These are phyloP conservation scores for Clavulina sp. DNA, from an alignment of 768 basidiomycete genomes.

Conservation along the genomic window DNA sequence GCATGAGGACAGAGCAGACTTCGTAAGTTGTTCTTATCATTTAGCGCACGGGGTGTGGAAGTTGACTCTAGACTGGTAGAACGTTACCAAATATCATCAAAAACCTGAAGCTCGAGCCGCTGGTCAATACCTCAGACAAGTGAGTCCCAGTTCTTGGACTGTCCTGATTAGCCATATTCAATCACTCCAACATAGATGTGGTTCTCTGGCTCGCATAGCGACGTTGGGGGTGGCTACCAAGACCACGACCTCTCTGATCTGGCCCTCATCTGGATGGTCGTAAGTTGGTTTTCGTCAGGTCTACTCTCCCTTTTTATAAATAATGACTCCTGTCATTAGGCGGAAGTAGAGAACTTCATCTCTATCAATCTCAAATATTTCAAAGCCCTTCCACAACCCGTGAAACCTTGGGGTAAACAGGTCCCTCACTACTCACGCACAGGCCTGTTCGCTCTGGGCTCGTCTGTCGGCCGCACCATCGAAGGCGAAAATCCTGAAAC, in stretches of 20 bases:
- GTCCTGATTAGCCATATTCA: not conserved
- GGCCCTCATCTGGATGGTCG: slow-evolving; percentile 4
- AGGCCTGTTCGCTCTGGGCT: not conserved
- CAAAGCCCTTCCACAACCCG: not conserved
- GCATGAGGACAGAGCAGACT: not conserved
- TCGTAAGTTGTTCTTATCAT: not conserved
- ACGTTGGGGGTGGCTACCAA: slow-evolving; percentile 4
- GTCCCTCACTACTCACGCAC: not conserved
- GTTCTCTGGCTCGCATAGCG: slow-evolving; percentile 2
- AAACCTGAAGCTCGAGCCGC: not conserved
- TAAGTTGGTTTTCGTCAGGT: not conserved
- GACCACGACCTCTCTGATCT: slow-evolving; percentile 5
- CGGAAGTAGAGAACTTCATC: not conserved
- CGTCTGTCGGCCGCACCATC: not conserved
- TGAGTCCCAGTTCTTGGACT: not conserved
- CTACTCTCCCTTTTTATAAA: not conserved
- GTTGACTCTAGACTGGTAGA: not conserved
- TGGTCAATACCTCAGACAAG: not conserved
- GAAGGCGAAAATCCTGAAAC: not conserved
- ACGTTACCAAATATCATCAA: slow-evolving; percentile 1
- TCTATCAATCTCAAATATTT: not conserved
- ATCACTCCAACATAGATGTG: not conserved
- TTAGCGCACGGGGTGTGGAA: not conserved
- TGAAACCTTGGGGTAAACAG: not conserved
- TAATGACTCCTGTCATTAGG: not conserved